These are phyloP conservation scores for Phytophthora megakarya DNA, from an alignment of 352 stramenopile genomes.

Conservation along the genomic window DNA sequence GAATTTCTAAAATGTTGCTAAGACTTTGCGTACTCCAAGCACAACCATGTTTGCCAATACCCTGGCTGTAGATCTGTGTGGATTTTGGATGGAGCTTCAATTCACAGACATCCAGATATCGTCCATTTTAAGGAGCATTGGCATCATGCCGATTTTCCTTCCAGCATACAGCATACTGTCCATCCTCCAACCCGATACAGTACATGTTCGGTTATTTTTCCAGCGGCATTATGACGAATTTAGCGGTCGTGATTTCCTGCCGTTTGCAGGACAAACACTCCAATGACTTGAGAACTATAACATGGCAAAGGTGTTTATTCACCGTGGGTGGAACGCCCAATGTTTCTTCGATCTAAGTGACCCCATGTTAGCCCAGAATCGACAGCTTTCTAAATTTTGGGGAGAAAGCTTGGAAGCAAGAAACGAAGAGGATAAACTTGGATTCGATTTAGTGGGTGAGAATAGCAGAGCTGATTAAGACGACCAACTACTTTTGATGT, in stretches of 20 bases:
- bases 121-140: slow-evolving; percentile 36
- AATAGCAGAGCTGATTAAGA: too few species aligned
- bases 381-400: too few species aligned
- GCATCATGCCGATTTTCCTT: slow-evolving; percentile 11
- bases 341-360: too few species aligned
- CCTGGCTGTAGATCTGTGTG: slow-evolving; percentile 30
- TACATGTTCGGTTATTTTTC: not conserved
- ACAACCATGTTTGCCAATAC: slow-evolving; percentile 18
- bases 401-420: too few species aligned
- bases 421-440: too few species aligned
- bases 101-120: slow-evolving; percentile 34
- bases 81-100: slow-evolving; percentile 36
- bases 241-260: not conserved
- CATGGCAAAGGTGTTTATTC: not conserved
- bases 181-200: slow-evolving; percentile 1
- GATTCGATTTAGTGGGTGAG: too few species aligned
- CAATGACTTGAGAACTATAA: not conserved
- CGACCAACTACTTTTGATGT: not conserved
- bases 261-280: not conserved
- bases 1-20: too few species aligned
- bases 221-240: slow-evolving; percentile 1
- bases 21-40: not conserved
- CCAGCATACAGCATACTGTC: not conserved
- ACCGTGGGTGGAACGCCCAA: too few species aligned
- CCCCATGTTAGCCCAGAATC: too few species aligned